Conservation (phyloP, 208 protist species). For the Leishmania mexicana region DNA sequence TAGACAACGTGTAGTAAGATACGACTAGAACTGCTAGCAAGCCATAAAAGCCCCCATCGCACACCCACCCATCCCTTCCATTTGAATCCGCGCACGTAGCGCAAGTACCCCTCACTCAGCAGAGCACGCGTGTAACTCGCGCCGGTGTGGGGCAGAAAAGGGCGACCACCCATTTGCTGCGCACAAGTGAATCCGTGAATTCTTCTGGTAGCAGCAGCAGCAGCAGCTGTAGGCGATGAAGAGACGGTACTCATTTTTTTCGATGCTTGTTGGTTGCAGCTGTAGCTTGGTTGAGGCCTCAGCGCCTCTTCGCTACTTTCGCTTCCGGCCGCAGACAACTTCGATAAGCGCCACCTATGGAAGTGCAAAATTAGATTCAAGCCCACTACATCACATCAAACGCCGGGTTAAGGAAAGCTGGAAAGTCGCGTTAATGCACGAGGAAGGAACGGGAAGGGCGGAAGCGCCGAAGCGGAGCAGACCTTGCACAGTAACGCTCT, state of each 20-base stretch:
- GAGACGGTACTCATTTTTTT: neutral
- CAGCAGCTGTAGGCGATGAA: neutral
- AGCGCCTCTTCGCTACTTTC: too few species aligned
- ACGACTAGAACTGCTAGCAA: neutral
- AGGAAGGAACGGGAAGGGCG: too few species aligned
- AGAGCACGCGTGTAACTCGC: neutral
- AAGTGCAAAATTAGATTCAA: neutral
- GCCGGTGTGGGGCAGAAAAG: neutral
- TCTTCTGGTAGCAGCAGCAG: neutral
- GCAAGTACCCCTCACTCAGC: too few species aligned
- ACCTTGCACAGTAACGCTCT: too few species aligned
- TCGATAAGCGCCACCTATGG: neutral
- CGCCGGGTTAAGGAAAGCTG: too few species aligned
- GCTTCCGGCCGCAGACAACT: neutral
- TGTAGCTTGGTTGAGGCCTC: neutral
- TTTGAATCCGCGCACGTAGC: neutral
- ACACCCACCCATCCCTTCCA: neutral
- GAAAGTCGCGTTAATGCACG: neutral
- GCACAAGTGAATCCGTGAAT: neutral
- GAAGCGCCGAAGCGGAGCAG: neutral
- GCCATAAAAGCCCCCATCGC: neutral
- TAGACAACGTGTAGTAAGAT: neutral
- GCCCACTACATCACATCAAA: too few species aligned
- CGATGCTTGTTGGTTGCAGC: neutral
- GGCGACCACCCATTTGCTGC: neutral